Conservation (phyloP, 2,329 filamentous ascomycete genomes). For the Didymella keratinophila region DNA sequence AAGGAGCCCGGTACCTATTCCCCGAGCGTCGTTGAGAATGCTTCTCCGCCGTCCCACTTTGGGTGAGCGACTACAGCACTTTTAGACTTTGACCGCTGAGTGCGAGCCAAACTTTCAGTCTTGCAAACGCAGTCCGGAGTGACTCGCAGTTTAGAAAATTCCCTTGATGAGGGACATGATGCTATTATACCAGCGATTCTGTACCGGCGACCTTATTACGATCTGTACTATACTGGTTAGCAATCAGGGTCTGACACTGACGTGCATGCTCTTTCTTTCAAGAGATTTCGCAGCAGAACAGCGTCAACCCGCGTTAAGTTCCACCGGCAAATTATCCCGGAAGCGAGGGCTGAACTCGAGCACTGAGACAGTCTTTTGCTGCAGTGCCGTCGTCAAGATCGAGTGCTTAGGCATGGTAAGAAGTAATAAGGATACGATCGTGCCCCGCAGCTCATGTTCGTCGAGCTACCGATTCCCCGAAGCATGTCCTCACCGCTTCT, state of each 20-base stretch:
- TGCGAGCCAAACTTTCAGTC: background rate
- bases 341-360: background rate
- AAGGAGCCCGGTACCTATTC: conserved; percentile 1
- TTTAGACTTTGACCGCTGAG: background rate
- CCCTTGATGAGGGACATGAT: background rate
- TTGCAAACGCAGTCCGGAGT: background rate
- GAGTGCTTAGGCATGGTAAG: background rate
- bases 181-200: background rate
- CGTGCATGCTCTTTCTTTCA: background rate
- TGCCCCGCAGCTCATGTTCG: conserved; percentile 2
- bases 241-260: background rate
- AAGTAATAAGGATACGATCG: conserved; percentile 1
- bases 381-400: background rate
- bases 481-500: conserved; percentile 12
- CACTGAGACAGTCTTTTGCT: background rate
- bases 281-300: background rate
- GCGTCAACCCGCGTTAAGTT: background rate
- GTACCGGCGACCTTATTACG: background rate
- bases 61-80: background rate
- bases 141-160: background rate
- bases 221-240: background rate
- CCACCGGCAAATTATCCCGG: background rate
- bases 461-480: conserved; percentile 31
- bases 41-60: background rate
- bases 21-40: background rate